Evolutionary conservation across 2,329 filamentous ascomycete species (phyloP), one percentile per base, ranked within the genome.

Genomic region (Trichoderma simmonsii): DNA sequence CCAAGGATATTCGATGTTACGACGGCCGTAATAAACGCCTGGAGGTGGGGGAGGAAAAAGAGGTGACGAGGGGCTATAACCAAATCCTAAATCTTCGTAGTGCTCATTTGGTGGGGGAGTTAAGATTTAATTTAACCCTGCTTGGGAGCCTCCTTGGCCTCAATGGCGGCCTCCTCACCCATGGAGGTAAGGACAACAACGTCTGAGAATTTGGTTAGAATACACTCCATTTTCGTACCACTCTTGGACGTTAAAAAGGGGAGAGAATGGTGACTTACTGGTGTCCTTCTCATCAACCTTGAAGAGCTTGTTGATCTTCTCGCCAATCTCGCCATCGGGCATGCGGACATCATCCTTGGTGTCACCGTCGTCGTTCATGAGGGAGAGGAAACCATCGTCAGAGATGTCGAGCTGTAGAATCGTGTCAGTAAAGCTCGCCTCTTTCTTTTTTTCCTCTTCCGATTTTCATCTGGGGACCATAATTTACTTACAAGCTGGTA

Each of bases 331-430:
- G 80, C 91, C 92, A 1, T 98, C 95, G 79, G 96, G 96, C 78
- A 97, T 81, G 87, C 93, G 94, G 84, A 98, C 94, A 83, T 99
- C 95, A 80, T 97, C 93, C 90, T 98, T 98, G 86, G 90, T 92
- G 83, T 89, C 87, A 82, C 95, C 95, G 78, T 92, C 89, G 76
- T 95, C 92, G 82, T 88, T 89, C 92, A 98, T 97, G 82, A 99
- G 92, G 82, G 92, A 95, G 78, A 99, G 92, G 91, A 93, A 98
- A 76, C 89, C 94, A 81, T 98, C 96, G 80, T 98, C 96, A 77
- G 92, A 92, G 84, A 98, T 92, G 83, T 98, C 92, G 80, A 98
- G 89, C 94, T 97, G 73, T 73, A 11, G 72, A 56, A 57, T 68
- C 43, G 9, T 62, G 57, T 70, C 14, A 70, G 8, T 36, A 62